phyloP scores from a whole-genome alignment of 805 yeast species.

The Yarrowia yakushimensis region DNA sequence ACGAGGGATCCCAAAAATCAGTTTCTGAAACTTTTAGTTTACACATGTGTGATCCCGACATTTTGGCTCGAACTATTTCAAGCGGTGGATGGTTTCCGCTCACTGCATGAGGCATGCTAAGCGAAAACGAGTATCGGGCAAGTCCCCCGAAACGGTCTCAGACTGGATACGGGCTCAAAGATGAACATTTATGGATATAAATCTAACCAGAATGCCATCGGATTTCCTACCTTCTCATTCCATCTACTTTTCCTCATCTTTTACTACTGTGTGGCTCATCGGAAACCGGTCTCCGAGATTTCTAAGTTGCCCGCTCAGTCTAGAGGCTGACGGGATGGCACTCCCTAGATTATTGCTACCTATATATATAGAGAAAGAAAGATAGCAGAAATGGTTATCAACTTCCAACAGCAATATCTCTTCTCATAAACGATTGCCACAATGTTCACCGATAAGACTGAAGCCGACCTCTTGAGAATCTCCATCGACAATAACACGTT shows the following conservation, averaged over 20 bases:
- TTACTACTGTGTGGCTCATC: not conserved
- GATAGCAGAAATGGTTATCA: no score
- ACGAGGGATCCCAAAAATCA: no score
- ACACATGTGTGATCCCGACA: not conserved
- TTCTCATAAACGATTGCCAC: no score
- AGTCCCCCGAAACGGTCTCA: not conserved
- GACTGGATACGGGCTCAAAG: not conserved
- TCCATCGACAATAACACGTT: not conserved
- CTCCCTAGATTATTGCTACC: not conserved
- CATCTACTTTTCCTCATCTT: not conserved
- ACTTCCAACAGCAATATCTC: not conserved
- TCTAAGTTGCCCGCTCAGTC: no score
- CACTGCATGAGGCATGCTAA: not conserved
- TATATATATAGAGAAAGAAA: not conserved
- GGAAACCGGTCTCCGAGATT: not conserved
- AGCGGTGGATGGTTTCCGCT: constrained; percentile 10
- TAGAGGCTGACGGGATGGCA: not conserved
- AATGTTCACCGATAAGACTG: not conserved
- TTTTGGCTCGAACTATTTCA: not conserved
- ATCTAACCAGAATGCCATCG: no score
- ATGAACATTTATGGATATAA: no score
- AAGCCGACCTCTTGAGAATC: not conserved
- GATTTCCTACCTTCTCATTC: not conserved
- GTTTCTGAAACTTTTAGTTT: no score
- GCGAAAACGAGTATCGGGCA: not conserved